phyloP scores from a whole-genome alignment of 148 eudicot genomes.

The Spergularia bocconei region DNA sequence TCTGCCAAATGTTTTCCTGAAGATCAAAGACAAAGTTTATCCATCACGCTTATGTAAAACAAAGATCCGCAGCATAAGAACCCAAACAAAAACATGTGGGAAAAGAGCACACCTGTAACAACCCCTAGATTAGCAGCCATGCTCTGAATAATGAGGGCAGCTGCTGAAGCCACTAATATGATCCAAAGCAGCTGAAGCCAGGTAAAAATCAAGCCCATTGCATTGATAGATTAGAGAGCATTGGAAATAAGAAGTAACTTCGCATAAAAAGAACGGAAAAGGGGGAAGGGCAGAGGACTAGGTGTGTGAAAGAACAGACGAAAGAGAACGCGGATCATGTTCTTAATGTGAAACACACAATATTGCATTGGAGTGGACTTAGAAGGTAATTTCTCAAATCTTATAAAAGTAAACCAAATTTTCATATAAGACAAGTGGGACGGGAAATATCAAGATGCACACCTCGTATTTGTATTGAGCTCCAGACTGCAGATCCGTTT shows the following conservation, averaged over 20 bases:
- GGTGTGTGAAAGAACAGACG: too few relatives aligned
- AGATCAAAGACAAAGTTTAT: slow-evolving; percentile 12
- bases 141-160: slow-evolving; percentile 88
- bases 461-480: slow-evolving; percentile 93
- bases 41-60: not conserved
- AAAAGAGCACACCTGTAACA: slow-evolving; percentile 71
- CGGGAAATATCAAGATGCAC: slow-evolving; percentile 17
- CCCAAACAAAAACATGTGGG: slow-evolving; percentile 6
- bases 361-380: too few relatives aligned
- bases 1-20: slow-evolving; percentile 99
- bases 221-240: not conserved
- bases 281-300: not conserved
- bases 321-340: not conserved
- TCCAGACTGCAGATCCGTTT: slow-evolving; percentile 91
- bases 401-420: not conserved
- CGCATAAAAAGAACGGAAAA: not conserved
- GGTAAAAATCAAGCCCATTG: not conserved
- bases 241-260: not conserved
- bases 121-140: slow-evolving; percentile 97
- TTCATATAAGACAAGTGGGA: not conserved
- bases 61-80: not conserved
- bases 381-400: not conserved
- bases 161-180: slow-evolving; percentile 87
- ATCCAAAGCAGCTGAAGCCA: slow-evolving; percentile 85
- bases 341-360: not conserved